A percentile compares a stretch with the other conserved stretches of the same genome.
phyloP scores from a whole-genome alignment of 2,329 filamentous ascomycete genomes.

The Xenosphaeropsis pyriputrescens region DNA sequence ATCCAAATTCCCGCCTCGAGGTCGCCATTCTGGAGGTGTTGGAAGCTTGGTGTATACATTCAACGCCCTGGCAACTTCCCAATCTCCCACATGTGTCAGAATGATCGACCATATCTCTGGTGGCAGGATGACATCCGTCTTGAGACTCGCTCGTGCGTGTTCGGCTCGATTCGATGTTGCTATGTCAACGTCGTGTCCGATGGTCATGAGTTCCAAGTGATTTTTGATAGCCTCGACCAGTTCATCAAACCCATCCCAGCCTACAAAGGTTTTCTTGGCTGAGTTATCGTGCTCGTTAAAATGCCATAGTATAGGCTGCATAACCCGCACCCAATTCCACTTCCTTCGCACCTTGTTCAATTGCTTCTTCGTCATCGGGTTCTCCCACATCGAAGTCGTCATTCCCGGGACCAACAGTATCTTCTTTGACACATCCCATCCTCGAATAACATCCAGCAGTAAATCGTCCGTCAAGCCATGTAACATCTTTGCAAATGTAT shows the following conservation, averaged over 20 bases:
- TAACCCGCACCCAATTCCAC: constrained; percentile 76
- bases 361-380: constrained; percentile 78
- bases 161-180: constrained; percentile 20
- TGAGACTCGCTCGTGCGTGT: constrained; percentile 25
- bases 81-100: constrained; percentile 72
- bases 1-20: constrained; percentile 44
- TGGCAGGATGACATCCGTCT: constrained; percentile 39
- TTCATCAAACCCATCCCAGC: constrained; percentile 53
- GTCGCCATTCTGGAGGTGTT: constrained; percentile 57
- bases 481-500: constrained; percentile 77
- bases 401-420: constrained; percentile 79
- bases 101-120: constrained; percentile 85
- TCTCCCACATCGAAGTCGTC: constrained; percentile 81
- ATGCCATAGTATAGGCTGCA: constrained; percentile 72
- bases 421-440: constrained; percentile 78
- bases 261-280: constrained; percentile 33
- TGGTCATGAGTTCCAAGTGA: constrained; percentile 58
- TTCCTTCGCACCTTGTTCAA: constrained; percentile 69
- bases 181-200: constrained; percentile 50
- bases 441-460: constrained; percentile 64
- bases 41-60: constrained; percentile 67
- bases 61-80: constrained; percentile 75
- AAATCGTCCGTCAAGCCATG: constrained; percentile 70
- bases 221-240: constrained; percentile 64
- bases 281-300: constrained; percentile 37